Base-by-base conservation (phyloP, 2,329 filamentous ascomycete genomes). In the Basipetospora chlamydospora region DNA sequence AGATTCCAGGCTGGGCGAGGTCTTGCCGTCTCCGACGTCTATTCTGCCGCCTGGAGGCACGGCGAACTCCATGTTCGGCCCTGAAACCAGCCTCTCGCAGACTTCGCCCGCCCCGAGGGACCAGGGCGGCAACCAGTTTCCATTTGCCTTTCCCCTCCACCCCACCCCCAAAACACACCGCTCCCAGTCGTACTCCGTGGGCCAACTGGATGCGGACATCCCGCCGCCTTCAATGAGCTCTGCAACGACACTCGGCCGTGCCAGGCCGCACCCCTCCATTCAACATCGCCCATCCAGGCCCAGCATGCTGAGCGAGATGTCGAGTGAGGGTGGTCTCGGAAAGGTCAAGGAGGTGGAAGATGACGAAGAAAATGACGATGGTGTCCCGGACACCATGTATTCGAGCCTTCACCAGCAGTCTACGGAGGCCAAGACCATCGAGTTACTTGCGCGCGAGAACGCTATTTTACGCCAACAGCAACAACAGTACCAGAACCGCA, bases 161-260 rank as follows among this genome's bases (percentile, higher is more conserved):
- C 86, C 88, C 1, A 90, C 84, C 0, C 83, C 83, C 2, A 96
- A 96, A 57, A 86, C 84, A 1, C 90, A 93, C 48, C 78, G 90
- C 29, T 98, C 90, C 5, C 85, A 95, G 56, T 96, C 90, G 4
- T 96, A 96, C 56, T 96, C 88, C 0, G 88, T 93, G 33, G 87
- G 87, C 4, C 87, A 95, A 53, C 65, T 86, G 42, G 86, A 94
- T 37, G 70, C 77, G 1, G 82, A 88, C 40, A 58, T 58, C 2
- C 18, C 18, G 9, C 49, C 58, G 3, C 47, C 59, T 11, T 49
- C 56, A 3, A 46, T 61, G 18, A 60, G 56, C 39, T 54, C 66
- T 3, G 60, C 69, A 4, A 57, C 68, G 3, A 58, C 67, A 16
- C 53, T 73, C 10, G 61, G 66, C n/a, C 64, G 72, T 33, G 58